These are phyloP conservation scores for Marchantia polymorpha DNA, from an alignment of 225 moss, liverwort and hornwort species.

Conservation along the genomic window DNA sequence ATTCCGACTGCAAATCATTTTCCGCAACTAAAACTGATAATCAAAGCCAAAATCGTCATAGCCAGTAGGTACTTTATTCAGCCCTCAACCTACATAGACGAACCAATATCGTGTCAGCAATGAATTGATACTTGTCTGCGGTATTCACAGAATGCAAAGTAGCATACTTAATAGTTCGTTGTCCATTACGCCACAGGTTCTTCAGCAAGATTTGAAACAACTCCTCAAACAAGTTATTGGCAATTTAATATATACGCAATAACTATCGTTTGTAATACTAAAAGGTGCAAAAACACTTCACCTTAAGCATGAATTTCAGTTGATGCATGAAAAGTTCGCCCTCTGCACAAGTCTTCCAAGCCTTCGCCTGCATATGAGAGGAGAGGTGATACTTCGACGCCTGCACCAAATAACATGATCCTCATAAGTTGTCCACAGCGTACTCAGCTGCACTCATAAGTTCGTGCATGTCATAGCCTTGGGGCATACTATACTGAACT, in stretches of 20 bases:
- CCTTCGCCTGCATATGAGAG: slow-evolving; percentile 57
- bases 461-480: too few species aligned
- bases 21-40: background rate
- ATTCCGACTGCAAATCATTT: background rate
- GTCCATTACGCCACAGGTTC: background rate
- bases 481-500: too few species aligned
- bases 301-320: slow-evolving; percentile 40
- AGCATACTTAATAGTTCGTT: too few species aligned
- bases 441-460: too few species aligned
- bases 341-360: slow-evolving; percentile 44
- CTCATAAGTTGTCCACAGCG: background rate
- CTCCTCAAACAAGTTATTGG: background rate
- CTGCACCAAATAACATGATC: slow-evolving; percentile 23
- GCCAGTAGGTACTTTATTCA: background rate
- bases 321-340: slow-evolving; percentile 41
- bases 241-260: background rate
- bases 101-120: background rate
- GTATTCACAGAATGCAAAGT: too few species aligned
- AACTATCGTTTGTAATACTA: background rate
- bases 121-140: too few species aligned
- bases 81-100: background rate
- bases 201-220: background rate
- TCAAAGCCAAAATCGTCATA: slow-evolving; percentile 1
- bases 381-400: slow-evolving; percentile 53
- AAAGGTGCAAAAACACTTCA: background rate